phyloP scores from a whole-genome alignment of 441 rosid species.

The Hura crepitans region DNA sequence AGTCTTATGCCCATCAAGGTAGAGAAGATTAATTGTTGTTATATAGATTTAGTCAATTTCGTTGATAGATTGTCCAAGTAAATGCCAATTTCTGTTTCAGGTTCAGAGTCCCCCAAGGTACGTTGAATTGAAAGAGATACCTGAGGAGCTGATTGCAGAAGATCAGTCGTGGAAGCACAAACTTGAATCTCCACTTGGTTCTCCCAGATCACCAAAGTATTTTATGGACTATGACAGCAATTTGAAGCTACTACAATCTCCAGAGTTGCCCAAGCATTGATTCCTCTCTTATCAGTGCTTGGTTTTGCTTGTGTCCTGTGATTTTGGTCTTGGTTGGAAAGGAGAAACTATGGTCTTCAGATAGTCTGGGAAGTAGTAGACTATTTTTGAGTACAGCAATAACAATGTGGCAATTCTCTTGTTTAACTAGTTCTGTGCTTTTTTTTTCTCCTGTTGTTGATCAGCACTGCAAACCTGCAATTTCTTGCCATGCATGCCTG shows the following conservation, averaged over 20 bases:
- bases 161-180: constrained; percentile 20
- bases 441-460: no score
- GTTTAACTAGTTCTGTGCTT: no score
- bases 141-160: constrained; percentile 25
- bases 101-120: constrained; percentile 28
- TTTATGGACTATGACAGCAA: constrained; percentile 25
- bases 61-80: constrained; percentile 4
- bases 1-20: constrained; percentile 15
- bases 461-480: no score
- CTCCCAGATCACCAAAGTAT: constrained; percentile 33
- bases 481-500: no score
- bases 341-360: background rate
- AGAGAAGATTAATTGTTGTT: constrained; percentile 5
- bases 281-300: constrained; percentile 7
- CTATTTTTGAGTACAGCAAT: background rate
- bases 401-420: background rate
- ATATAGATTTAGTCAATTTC: background rate
- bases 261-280: constrained; percentile 30
- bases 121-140: constrained; percentile 33
- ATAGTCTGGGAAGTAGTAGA: background rate
- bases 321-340: background rate
- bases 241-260: constrained; percentile 40
- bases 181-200: constrained; percentile 32
- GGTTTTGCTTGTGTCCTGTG: background rate
- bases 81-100: constrained; percentile 20